Base-by-base conservation (phyloP, 768 basidiomycete genomes). In the Russula olivacea region DNA sequence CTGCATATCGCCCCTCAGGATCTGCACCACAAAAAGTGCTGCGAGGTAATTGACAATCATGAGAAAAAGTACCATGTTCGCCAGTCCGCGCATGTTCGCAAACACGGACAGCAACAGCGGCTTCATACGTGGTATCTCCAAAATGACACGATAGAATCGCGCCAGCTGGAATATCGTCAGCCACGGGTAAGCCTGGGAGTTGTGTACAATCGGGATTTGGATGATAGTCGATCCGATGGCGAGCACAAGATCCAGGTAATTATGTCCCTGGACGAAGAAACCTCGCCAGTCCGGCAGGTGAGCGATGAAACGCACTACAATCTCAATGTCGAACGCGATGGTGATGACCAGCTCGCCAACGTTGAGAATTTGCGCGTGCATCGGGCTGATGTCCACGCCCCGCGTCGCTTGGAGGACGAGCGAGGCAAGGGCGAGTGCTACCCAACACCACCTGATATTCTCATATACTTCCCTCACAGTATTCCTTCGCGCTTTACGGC, bases 1-100 rank as follows among this genome's bases (percentile, higher is more conserved):
- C 5, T 73, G 72, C 62, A 94, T 76, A 71, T 97, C 93, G 2
- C 94, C 94, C 48, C 93, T 86, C 32, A 98, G 76, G 25, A 98
- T 77, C 72, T 98, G 93, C 1, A 91, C 81, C 3, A 84, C 85
- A 50, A 95, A 80, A 28, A 98, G 79, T 0, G 94, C 90, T 4
- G 87, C 88, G 51, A 98, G 78, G 70, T 87, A 88, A 73, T 93
- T 96, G 76, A 94, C 84, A 60, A 96, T 74, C 64, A 98, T 74
- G 23, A 98, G 80, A 77, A 98, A 98, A 36, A 95, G 72, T 8
- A 88, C 81, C 92, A 97, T 95, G 79, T 98, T 98, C 32, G 80
- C 78, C 21, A 98, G 78, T 74, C 92, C 94, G 63, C 88, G 87
- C 79, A 97, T 84, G 71, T 93, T 94, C 11, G 95, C 93, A 68